A percentile compares a stretch with the other conserved stretches of the same genome.
phyloP scores from a whole-genome alignment of 768 basidiomycete genomes.

The Polyporus arcularius region DNA sequence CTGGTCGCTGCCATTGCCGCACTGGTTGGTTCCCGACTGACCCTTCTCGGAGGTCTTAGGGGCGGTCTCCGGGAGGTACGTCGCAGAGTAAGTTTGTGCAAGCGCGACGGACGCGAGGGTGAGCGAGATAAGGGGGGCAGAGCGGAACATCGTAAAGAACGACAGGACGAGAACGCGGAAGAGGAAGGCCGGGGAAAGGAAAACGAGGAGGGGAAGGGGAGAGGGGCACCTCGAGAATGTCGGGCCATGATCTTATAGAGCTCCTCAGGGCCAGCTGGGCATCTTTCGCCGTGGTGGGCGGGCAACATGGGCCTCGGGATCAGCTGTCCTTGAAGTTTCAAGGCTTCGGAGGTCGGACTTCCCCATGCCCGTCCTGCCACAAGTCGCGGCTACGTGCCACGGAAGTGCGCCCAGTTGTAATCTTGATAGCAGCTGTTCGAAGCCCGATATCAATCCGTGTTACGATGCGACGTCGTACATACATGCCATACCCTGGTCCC shows the following conservation, averaged over 20 bases:
- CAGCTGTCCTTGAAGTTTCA: not conserved
- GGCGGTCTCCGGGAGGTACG: slow-evolving; percentile 50
- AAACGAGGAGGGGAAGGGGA: not conserved
- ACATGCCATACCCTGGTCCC: too few relatives aligned
- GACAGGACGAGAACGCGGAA: not conserved
- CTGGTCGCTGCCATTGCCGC: slow-evolving; percentile 57
- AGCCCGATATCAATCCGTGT: too few relatives aligned
- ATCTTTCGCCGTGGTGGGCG: slow-evolving; percentile 11
- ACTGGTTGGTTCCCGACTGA: slow-evolving; percentile 66
- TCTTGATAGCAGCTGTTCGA: too few relatives aligned
- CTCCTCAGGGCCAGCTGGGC: not conserved
- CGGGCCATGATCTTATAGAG: not conserved
- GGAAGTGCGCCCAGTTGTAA: too few relatives aligned
- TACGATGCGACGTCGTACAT: too few relatives aligned
- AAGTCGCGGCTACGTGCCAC: not conserved
- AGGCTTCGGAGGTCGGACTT: too few relatives aligned
- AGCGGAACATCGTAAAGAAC: slow-evolving; percentile 6
- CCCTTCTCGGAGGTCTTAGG: slow-evolving; percentile 54
- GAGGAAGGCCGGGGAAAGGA: not conserved
- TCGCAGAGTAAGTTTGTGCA: slow-evolving; percentile 43
- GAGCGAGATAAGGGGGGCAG: slow-evolving; percentile 14
- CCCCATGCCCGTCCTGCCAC: not conserved
- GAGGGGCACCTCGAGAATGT: not conserved
- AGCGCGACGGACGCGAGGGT: slow-evolving; percentile 19
- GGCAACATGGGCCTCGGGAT: not conserved